Evolutionary conservation across 208 protist genomes (phyloP), one percentile per base, ranked within the genome.

Genomic region (Acanthamoeba triangularis): DNA sequence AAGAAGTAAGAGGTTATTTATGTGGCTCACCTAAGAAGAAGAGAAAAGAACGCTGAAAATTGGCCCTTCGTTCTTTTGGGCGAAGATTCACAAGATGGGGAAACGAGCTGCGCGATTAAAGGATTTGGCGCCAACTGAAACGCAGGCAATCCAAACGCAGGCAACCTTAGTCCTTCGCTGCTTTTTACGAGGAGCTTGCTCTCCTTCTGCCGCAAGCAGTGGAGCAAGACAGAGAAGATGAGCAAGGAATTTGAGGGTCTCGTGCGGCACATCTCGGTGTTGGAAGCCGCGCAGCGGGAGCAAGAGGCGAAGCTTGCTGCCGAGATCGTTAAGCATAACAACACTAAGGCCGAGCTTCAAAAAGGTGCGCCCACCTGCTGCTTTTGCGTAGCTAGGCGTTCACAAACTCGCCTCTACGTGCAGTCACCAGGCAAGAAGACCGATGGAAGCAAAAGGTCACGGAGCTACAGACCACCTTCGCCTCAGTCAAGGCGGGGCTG

Each of bases 361-460:
- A 61, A 37, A 28, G 80, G 80, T 88, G 28, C 49, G 14, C 69
- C 10, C 56, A 14, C 74, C 13, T 28, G 20, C 78, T 59, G 3
- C 41, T 8, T 85, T 85, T 37, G 28, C 18, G 5, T 8, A 14
- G 11, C 25, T 37, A 35, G 33, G 30, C 65, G 23, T 1, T 74
- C 1, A 37, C 23, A 37, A 16, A 25, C 65, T 74, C 18, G 5
- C 35, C 11, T 3, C 14, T 1, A 28, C 18, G 11, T 30, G 5
- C 35, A 88, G 80, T 88, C 20, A 23, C 52, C 30, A 88, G 28
- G 52, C 80, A 88, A 63, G 80, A 88, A 25, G 80, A 88, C 4
- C n/a, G 80, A 35, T 88, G 80, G 80, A 88, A 88, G n/a, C 80
- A 88, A 28, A 88, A 88, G 49, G 80, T 88, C 30, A 41, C 23